Evolutionary conservation across 805 yeast species (phyloP), one percentile per base, ranked within the genome.

Genomic region (Saccharomycopsis sp.): DNA sequence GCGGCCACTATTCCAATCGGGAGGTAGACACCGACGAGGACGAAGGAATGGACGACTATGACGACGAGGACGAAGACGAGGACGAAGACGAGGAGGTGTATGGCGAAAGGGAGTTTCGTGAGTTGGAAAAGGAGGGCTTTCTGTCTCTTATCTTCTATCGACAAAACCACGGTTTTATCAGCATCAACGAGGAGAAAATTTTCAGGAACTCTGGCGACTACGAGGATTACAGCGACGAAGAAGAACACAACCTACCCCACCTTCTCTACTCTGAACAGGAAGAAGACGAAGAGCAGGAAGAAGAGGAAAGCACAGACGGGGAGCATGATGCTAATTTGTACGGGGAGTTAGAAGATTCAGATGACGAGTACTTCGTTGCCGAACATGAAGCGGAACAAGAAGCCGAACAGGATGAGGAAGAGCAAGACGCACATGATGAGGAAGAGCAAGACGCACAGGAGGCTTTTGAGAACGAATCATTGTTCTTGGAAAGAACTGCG

Each of bases 301-400:
- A 53, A 21, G 50, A 18, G n/a, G 54, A 53, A n/a, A 44, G 52
- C 14, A 51, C 47, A 23, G 50, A 24, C 9, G 59, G 34, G 9
- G 58, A 57, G 37, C 47, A 29, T 16, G 37, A 12, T 29, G 9
- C 9, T 29, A 12, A 29, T 29, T 29, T 7, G 5, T 12, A 29
- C 37, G n/a, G n/a, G n/a, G n/a, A n/a, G n/a, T 29, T 29, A 29
- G 37, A 29, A 29, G 37, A 5, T 29, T 7, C 37, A 29, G 37
- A 29, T 7, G 5, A 7, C 12, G 12, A 12, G 5, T 29, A 34
- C 50, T 34, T 53, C 16, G 24, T 55, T 23, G 21, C 52, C 18
- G 46, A 53, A 20, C 53, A 44, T 14, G 56, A 53, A 23, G 18
- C 48, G 23, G 53, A 48, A 9, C 41, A 50, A n/a, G 61, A 54